Base-by-base conservation (phyloP, 2,329 filamentous ascomycete genomes). In the Fusarium napiforme region DNA sequence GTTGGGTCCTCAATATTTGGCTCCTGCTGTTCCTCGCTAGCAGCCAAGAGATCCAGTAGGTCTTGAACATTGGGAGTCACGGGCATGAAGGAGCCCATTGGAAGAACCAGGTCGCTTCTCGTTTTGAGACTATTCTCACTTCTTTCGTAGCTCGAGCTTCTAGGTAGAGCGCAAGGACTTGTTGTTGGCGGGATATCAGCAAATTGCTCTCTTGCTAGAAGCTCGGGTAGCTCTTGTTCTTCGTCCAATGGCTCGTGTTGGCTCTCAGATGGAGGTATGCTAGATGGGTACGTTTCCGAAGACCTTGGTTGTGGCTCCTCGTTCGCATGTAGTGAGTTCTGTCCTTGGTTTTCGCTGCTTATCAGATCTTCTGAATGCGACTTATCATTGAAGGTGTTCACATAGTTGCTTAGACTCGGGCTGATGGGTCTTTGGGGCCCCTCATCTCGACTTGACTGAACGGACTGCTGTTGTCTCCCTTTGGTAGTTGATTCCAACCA, bases 11-110 rank as follows among this genome's bases (percentile, higher is more conserved):
- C 26, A 19, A 37, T 46, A 7, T 37, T 11, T 28, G 23, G 26
- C 11, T 14, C 55, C 4, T 49, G 57, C 21, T 28, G 43, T 43
- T 56, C 58, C 49, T 71, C 69, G 9, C 67, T 74, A 23, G 71
- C 61, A 34, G 49, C 39, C 32, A 78, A 63, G 18, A 78, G 64
- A 14, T 75, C 76, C 28, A 78, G 53, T 30, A 78, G 50, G 23
- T 77, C 70, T 46, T 75, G 74, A 11, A 58, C 61, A 21, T 74
- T 67, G 11, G 66, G 64, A 9, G 46, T 19, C 19, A 45, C 49
- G 15, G 58, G 64, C n/a, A 66, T 8, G 16, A 67, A 42, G 18
- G 28, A 42, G 12, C 42, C 40, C 11, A 52, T 36, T 32, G 67
- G 47, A n/a, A 69, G 65, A 39, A 57, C 23, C 23, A 69, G 39